Base-by-base conservation (phyloP, 306 rosid genomes). In the Lathyrus sativus region DNA sequence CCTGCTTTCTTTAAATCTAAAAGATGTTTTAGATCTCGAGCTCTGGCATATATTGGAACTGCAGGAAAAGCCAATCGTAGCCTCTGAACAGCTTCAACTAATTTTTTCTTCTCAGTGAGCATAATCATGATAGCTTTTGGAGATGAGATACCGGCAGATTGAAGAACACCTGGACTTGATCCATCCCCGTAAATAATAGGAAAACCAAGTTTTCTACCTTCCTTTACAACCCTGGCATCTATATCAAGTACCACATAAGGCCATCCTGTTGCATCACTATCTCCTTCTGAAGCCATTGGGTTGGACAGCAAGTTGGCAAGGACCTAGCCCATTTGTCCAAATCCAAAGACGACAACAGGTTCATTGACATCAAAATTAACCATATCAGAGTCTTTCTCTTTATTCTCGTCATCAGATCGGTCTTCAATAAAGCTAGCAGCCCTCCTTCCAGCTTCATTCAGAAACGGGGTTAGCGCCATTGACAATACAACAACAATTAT, bases 241-340 rank as follows among this genome's bases (percentile, higher is more conserved):
- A 90, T 84, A 82, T 93, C 99, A 73, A 93, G 90, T 77, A 90
- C 99, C 62, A 93, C 82, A 68, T 78, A 93, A 19, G 90, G 86
- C 89, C 82, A 73, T 81, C 95, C 96, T 46, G 57, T 67, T 71
- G 69, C 45, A 50, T 78, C 83, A 41, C 86, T 83, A 68, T 88
- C 96, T 44, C 70, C 79, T 65, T 90, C 96, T 10, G 90, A 79
- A 72, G 91, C 95, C 81, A 93, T 68, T 13, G 98, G 91, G 46
- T 86, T 72, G 83, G 90, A 78, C 75, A 93, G 85, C 79, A 93
- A 83, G 87, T 93, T 90, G 55, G 96, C 99, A 38, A 93, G 92
- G 78, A 93, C 99, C 99, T 93, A 97, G 54, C 96, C 97, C 95
- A 87, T 93, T 81, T 90, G 95, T 49, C 99, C 99, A 82, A 93